phyloP scores from a whole-genome alignment of 2,329 filamentous ascomycete genomes.

The Diplodia corticola region DNA sequence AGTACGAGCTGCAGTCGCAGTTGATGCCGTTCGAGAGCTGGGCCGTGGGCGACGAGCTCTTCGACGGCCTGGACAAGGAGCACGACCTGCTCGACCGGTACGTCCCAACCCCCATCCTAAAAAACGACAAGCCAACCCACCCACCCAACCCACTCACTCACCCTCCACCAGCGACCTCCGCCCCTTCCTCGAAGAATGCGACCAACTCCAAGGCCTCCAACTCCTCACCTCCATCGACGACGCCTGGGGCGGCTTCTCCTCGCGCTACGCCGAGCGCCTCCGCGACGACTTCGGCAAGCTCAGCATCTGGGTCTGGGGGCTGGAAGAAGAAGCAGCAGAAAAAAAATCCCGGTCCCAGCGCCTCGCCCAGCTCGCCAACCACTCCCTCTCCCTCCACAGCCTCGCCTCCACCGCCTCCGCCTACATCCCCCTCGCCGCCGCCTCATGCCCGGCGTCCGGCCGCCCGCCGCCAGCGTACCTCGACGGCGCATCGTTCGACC shows the following conservation, averaged over 20 bases:
- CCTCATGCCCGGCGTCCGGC: too few relatives aligned
- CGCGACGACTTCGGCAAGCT: constrained; percentile 80
- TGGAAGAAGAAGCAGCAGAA: constrained; percentile 64
- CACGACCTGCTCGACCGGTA: constrained; percentile 81
- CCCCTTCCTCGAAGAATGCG: constrained; percentile 88
- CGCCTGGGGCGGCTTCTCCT: constrained; percentile 52
- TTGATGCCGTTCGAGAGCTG: constrained; percentile 80
- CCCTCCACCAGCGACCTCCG: constrained; percentile 69
- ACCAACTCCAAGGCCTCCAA: constrained; percentile 87
- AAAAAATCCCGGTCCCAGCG: constrained; percentile 57
- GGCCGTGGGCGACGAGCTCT: constrained; percentile 40
- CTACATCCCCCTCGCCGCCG: constrained; percentile 70
- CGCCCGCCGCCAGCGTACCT: constrained; percentile 68
- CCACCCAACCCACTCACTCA: too few relatives aligned
- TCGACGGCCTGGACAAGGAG: constrained; percentile 56
- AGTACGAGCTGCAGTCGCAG: constrained; percentile 79
- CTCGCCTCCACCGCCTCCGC: constrained; percentile 72
- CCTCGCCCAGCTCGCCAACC: constrained; percentile 68
- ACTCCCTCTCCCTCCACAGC: constrained; percentile 68
- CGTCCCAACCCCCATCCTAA: neutral
- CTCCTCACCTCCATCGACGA: constrained; percentile 54
- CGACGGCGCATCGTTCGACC: constrained; percentile 59
- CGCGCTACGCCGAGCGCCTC: constrained; percentile 60
- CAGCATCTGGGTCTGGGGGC: constrained; percentile 82
- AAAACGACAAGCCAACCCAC: neutral